Percentiles rank a stretch among this genome's conserved stretches.
phyloP scores from a whole-genome alignment of 1,284 basidiomycete species.

The Rhodotorula sp. region DNA sequence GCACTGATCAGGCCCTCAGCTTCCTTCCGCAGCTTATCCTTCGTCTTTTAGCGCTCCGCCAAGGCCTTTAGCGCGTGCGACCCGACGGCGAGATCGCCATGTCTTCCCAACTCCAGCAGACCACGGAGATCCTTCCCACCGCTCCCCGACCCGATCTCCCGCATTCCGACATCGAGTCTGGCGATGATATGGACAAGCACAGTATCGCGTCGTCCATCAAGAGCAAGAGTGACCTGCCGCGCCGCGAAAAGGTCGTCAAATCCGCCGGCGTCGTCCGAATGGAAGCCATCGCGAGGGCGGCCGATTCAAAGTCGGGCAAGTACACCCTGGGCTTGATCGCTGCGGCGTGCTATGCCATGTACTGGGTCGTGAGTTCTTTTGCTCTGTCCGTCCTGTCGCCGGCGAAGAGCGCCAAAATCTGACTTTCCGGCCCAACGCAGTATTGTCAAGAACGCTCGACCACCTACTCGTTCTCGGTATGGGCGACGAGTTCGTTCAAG shows the following conservation, averaged over 20 bases:
- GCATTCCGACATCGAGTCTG: background rate
- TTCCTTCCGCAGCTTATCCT: too few relatives aligned
- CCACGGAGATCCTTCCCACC: too few relatives aligned
- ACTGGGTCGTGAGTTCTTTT: background rate
- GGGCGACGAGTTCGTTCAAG: conserved; percentile 17
- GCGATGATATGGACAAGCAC: background rate
- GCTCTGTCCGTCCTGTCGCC: background rate
- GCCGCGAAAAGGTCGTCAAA: background rate
- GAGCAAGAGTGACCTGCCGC: background rate
- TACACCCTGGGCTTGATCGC: background rate
- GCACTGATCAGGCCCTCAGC: too few relatives aligned
- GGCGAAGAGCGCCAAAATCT: background rate
- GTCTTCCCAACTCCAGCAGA: too few relatives aligned
- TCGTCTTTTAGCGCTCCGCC: too few relatives aligned
- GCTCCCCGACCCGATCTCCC: too few relatives aligned
- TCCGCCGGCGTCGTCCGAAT: conserved; percentile 1
- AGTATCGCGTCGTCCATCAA: background rate
- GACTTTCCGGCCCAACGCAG: background rate
- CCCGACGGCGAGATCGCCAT: too few relatives aligned
- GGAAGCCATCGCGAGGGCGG: conserved; percentile 5
- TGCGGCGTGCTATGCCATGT: background rate
- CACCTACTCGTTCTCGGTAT: conserved; percentile 9
- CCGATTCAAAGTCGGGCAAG: background rate
- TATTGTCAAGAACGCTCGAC: conserved; percentile 10
- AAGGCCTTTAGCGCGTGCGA: too few relatives aligned